Base-by-base conservation (phyloP, 1,284 basidiomycete species). In the Rugosomyces carneus region DNA sequence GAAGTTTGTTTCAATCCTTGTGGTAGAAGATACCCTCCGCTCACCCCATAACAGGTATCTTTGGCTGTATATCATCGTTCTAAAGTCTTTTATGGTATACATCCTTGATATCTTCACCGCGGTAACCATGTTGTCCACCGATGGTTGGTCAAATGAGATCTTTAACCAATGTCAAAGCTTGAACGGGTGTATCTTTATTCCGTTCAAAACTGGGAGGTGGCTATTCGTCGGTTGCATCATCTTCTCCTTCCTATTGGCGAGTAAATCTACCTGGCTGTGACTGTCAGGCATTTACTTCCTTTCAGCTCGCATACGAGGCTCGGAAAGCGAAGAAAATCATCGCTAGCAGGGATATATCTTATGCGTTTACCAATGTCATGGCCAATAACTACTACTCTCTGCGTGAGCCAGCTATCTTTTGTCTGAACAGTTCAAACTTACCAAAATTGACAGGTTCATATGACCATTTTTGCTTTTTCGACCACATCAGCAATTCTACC, bases 211-310 rank as follows among this genome's bases (percentile, higher is more conserved):
- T 43, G 93, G 91, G 49, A 91, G 93, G 66, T 98, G 93, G 93
- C 74, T 99, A 50, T 98, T 99, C 69, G 87, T 94, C 20, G 93
- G 92, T 34, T 99, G 95, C 66, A 98, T 99, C 75, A 88, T 96
- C 60, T 93, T 97, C 66, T 94, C 92, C 18, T 98, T 98, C 72
- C 72, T 98, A 10, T 71, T 99, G 60, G 90, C 89, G 60, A 53
- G 84, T 71, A 15, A n/a, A 34, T 15, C 26, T 20, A 3, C 15
- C 3, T 34, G n/a, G 7, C 31, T 3, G 6, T 15, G 36, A 20
- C 18, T 21, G 19, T 3, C 19, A 15, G 19, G 31, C n/a, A 10
- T 13, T 45, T 26, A 19, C 8, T 39, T 45, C 49, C 5, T 5
- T 31, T 53, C 51, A 86, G 84, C 63, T 97, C 53, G 91, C 81